phyloP scores from a whole-genome alignment of 2,329 filamentous ascomycete species.

The Drechslera avenae region DNA sequence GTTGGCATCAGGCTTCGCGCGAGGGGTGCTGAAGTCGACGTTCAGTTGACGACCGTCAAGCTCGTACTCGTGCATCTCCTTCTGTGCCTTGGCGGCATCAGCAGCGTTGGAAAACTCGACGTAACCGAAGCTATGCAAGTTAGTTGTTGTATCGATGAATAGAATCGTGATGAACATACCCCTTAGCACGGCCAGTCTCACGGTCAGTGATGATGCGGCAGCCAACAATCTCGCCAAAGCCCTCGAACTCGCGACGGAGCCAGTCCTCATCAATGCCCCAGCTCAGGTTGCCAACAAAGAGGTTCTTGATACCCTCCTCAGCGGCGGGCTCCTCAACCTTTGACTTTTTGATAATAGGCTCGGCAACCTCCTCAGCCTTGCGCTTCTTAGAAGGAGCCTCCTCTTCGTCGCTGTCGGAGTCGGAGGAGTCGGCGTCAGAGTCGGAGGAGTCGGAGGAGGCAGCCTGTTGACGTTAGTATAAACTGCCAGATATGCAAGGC shows the following conservation, averaged over 20 bases:
- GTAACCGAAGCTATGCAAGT: slow-evolving; percentile 72
- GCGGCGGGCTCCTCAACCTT: slow-evolving; percentile 62
- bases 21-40: slow-evolving; percentile 76
- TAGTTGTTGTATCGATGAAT: slow-evolving; percentile 22
- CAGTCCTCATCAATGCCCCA: slow-evolving; percentile 88
- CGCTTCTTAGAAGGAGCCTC: slow-evolving; percentile 65
- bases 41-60: slow-evolving; percentile 77
- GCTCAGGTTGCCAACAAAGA: slow-evolving; percentile 89
- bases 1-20: slow-evolving; percentile 58
- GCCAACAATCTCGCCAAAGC: slow-evolving; percentile 72
- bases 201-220: slow-evolving; percentile 85
- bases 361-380: slow-evolving; percentile 63
- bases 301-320: slow-evolving; percentile 63
- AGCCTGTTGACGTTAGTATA: slow-evolving; percentile 35
- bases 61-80: slow-evolving; percentile 74
- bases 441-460: slow-evolving; percentile 33
- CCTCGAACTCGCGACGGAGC: slow-evolving; percentile 80
- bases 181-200: slow-evolving; percentile 80
- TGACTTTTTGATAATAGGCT: slow-evolving; percentile 67
- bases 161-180: slow-evolving; percentile 53
- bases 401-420: slow-evolving; percentile 39
- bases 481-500: background rate
- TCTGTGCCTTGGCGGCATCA: slow-evolving; percentile 72
- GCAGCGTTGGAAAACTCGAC: slow-evolving; percentile 78
- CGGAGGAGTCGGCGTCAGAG: slow-evolving; percentile 38